Evolutionary conservation across 257 asterid species (phyloP), one percentile per base, ranked within the genome.

Genomic region (Solanum appendiculatum): DNA sequence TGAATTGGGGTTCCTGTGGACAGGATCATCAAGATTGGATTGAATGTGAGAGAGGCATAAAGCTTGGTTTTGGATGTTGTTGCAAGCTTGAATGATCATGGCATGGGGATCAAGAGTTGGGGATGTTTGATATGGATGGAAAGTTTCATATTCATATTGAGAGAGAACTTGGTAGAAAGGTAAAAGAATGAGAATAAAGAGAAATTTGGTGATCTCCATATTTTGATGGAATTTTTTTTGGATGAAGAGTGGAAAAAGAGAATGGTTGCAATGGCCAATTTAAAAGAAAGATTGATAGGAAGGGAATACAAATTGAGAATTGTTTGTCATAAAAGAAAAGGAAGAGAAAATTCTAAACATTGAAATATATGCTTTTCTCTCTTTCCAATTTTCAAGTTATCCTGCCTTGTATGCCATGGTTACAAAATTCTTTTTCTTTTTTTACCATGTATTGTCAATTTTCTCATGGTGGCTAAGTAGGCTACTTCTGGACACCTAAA

Each of bases 61-160:
- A 81, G 87, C 86, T 87, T 90, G 95, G 29, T 93, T 75, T 29
- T 90, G 87, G 70, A 94, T 85, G 27, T 91, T 90, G 86, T 90
- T 66, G 81, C 99, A 97, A 16, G 96, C 96, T 87, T 86, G 92
- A 36, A 87, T 40, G 72, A 94, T 94, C 87, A 97, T 87, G 93
- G 95, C 48, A 81, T 94, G 84, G 7, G 92, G 86, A 42, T 87
- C 87, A 68, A 84, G 27, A 56, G 92, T 88, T n/a, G 70, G 88
- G 90, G 87, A 85, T 5, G 12, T 80, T 89, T 90, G 94, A 11
- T 80, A 48, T 86, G 68, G 7, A 86, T 58, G 54, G 85, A 33
- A 11, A 63, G 39, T 18, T 54, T 88, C 92, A 86, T 88, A 64
- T 85, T 95, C 92, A 86, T 89, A 69, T 83, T 95, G 81, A 87